Conservation (phyloP, 495 filamentous ascomycete species). For the Daldinia vernicosa region DNA sequence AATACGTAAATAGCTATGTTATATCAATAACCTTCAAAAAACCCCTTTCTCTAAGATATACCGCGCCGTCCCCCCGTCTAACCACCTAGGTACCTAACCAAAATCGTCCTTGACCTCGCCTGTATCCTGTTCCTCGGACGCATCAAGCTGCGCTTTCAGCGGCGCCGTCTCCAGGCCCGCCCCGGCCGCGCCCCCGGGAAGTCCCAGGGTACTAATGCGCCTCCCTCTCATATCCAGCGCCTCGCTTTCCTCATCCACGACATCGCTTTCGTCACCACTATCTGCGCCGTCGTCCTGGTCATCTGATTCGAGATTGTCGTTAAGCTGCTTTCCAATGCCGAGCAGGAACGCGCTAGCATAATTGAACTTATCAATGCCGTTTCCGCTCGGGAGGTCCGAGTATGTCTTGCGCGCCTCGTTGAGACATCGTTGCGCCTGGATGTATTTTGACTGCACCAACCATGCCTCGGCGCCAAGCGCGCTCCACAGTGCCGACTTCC, state of each 20-base stretch:
- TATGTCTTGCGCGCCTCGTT: slow-evolving; percentile 77
- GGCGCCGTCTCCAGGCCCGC: slow-evolving; percentile 59
- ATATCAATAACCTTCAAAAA: neutral
- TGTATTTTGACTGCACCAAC: slow-evolving; percentile 73
- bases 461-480: slow-evolving; percentile 84
- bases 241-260: slow-evolving; percentile 71
- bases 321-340: slow-evolving; percentile 66
- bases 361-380: slow-evolving; percentile 63
- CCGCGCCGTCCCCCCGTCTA: slow-evolving; percentile 5
- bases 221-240: slow-evolving; percentile 51
- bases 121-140: slow-evolving; percentile 32
- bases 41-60: neutral
- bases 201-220: slow-evolving; percentile 56
- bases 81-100: slow-evolving; percentile 20
- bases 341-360: slow-evolving; percentile 71
- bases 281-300: slow-evolving; percentile 49
- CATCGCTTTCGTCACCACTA: slow-evolving; percentile 49
- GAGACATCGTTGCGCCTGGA: slow-evolving; percentile 75
- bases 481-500: slow-evolving; percentile 92
- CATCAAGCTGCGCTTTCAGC: slow-evolving; percentile 44
- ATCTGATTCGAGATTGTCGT: slow-evolving; percentile 56
- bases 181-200: slow-evolving; percentile 39
- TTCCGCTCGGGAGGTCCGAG: slow-evolving; percentile 62
- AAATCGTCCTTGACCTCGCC: slow-evolving; percentile 38
- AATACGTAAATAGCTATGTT: slow-evolving; percentile 5